Conservation (phyloP, 495 filamentous ascomycete species). For the Apodospora peruviana region DNA sequence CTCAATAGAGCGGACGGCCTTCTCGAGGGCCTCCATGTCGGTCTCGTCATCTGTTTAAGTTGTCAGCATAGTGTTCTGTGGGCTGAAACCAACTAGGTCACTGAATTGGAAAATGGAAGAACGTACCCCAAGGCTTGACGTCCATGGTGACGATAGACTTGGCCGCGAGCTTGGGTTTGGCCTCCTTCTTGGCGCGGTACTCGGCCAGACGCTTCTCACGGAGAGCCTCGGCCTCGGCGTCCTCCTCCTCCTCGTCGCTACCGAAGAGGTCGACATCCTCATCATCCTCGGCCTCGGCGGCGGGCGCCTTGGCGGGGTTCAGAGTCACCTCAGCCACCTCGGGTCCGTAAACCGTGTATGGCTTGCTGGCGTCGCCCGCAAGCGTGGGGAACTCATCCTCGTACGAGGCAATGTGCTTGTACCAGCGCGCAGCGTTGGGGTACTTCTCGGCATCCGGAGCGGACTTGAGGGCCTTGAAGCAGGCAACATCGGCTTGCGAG, state of each 20-base stretch:
- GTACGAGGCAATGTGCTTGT: conserved; percentile 93
- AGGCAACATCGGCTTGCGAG: conserved; percentile 91
- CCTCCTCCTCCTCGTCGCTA: conserved; percentile 86
- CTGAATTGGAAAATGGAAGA: neutral
- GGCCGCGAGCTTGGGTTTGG: conserved; percentile 80
- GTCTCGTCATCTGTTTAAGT: conserved; percentile 73
- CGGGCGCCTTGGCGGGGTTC: conserved; percentile 84
- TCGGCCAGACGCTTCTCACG: conserved; percentile 85
- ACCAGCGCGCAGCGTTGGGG: conserved; percentile 93
- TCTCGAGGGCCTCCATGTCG: conserved; percentile 76
- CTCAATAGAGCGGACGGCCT: conserved; percentile 77
- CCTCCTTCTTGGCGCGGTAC: conserved; percentile 96
- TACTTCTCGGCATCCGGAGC: conserved; percentile 77
- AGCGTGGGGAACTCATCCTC: conserved; percentile 87
- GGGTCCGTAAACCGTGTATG: conserved; percentile 86
- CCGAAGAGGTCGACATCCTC: conserved; percentile 88
- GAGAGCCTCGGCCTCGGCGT: conserved; percentile 73
- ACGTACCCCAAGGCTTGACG: conserved; percentile 98
- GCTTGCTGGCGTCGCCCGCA: conserved; percentile 82
- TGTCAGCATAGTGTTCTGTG: too few relatives aligned
- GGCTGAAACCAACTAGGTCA: neutral
- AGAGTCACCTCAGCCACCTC: conserved; percentile 66
- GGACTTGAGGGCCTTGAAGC: conserved; percentile 80
- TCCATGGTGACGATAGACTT: conserved; percentile 95
- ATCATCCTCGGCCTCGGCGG: conserved; percentile 57